Conservation (phyloP, 2,329 filamentous ascomycete species). For the Capronia coronata region DNA sequence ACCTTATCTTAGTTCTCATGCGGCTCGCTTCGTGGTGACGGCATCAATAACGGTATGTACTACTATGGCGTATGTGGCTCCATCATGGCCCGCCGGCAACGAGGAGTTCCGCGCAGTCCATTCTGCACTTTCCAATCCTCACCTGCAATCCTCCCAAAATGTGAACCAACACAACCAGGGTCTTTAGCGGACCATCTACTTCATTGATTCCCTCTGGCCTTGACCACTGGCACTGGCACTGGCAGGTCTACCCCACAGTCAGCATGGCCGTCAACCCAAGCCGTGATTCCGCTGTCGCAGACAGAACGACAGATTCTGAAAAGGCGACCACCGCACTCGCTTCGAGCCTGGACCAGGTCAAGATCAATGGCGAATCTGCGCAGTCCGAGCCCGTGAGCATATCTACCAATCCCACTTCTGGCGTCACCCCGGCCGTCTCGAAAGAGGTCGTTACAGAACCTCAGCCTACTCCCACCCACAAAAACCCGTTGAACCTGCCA, state of each 20-base stretch:
- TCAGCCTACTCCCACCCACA: neutral
- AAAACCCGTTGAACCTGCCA: conserved; percentile 30
- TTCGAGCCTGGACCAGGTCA: conserved; percentile 10
- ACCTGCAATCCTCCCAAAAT: conserved; percentile 4
- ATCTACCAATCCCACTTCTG: neutral
- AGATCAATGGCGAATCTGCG: conserved; percentile 8
- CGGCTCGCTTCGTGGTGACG: neutral
- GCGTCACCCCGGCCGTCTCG: neutral
- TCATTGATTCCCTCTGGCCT: neutral
- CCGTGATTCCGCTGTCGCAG: neutral
- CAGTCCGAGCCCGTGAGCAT: neutral
- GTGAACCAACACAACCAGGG: conserved; percentile 1
- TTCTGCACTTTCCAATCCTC: conserved; percentile 5
- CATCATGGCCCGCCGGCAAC: no score
- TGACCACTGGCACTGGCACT: neutral
- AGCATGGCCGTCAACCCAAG: conserved; percentile 16
- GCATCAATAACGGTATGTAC: neutral
- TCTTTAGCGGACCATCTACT: neutral
- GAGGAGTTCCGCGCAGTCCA: conserved; percentile 8
- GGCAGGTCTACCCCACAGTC: neutral
- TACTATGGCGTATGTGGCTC: no score
- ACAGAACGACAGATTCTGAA: conserved; percentile 18
- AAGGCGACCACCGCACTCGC: conserved; percentile 18
- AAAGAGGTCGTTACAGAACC: neutral
- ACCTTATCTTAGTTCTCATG: no score